These are phyloP conservation scores for Colletotrichum brevisporum DNA, from an alignment of 2,329 filamentous ascomycete genomes.

Conservation along the genomic window DNA sequence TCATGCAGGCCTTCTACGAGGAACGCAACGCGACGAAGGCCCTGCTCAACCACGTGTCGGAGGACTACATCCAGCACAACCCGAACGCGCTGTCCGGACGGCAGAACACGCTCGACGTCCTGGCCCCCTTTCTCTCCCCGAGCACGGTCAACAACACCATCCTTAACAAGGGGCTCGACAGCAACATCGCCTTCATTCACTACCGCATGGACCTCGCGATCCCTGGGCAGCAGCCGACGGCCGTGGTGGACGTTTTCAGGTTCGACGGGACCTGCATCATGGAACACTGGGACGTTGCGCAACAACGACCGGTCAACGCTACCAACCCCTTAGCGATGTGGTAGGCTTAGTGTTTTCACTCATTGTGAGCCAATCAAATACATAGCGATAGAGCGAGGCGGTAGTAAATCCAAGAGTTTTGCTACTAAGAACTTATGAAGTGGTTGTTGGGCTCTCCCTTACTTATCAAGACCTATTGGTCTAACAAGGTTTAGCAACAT, in stretches of 20 bases:
- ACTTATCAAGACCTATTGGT: too few species aligned
- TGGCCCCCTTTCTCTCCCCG: slow-evolving; percentile 26
- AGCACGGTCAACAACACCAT: slow-evolving; percentile 27
- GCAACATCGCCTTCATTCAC: slow-evolving; percentile 30
- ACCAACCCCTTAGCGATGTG: slow-evolving; percentile 36
- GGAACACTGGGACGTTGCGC: slow-evolving; percentile 41
- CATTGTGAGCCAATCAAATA: too few species aligned
- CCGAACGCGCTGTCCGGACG: slow-evolving; percentile 32
- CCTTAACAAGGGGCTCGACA: slow-evolving; percentile 18
- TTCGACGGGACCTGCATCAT: slow-evolving; percentile 40
- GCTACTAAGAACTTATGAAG: too few species aligned
- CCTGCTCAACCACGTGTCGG: slow-evolving; percentile 27
- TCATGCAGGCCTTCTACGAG: slow-evolving; percentile 26
- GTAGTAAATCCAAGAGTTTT: too few species aligned
- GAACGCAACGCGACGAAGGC: slow-evolving; percentile 30
- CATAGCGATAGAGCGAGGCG: too few species aligned
- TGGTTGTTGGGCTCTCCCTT: too few species aligned
- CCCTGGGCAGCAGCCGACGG: slow-evolving; percentile 11
- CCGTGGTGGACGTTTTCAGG: slow-evolving; percentile 38
- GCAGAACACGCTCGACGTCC: slow-evolving; percentile 12
- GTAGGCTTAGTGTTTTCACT: not conserved
- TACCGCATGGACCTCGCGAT: slow-evolving; percentile 27
- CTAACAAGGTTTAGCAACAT: too few species aligned
- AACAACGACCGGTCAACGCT: slow-evolving; percentile 24
- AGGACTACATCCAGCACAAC: slow-evolving; percentile 41